Evolutionary conservation across 371 early-diverging fungal genomes (phyloP), one percentile per base, ranked within the genome.

Genomic region (Dichotomocladium elegans): DNA sequence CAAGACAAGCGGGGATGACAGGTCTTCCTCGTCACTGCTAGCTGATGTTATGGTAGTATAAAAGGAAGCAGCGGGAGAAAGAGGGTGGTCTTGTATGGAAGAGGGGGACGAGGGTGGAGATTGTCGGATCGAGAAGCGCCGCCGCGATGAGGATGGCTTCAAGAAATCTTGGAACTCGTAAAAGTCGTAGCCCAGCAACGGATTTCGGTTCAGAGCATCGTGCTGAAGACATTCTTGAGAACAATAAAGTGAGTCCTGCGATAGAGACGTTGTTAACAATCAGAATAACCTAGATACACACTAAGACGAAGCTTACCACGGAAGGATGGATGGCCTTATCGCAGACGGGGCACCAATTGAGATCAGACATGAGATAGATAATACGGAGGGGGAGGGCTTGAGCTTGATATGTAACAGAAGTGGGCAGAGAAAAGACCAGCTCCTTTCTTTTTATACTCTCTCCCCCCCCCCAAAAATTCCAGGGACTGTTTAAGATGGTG

Each of bases 161-260:
- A 51, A 30, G 29, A 67, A 67, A 42, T 59, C 50, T 40, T 63
- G 53, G 12, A 67, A 51, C 41, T 62, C 63, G 10, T 45, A 46
- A 50, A 56, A 66, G 48, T 62, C 53, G 51, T 67, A 67, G 21
- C 67, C 67, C 21, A 67, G 57, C 12, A 66, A 27, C 17, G 67
- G 67, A 31, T 66, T 58, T 31, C 58, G 59, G 14, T 48, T 52
- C 33, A 61, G 46, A 11, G 63, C 62, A 21, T 66, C 67, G 15
- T 50, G 34, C 22, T 58, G 59, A 12, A 66, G 53, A 40, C 67
- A 66, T 26, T 62, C 62, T 42, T 60, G 58, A 14, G 60, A 59
- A 37, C 67, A 66, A 34, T 66, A 66, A 7, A 66, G 57, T 14
- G 66, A 58, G 26, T 15, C 19, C 51, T 51, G n/a, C n/a, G n/a